Conservation (phyloP, 2,329 filamentous ascomycete species). For the Neopestalotiopsis sp. region DNA sequence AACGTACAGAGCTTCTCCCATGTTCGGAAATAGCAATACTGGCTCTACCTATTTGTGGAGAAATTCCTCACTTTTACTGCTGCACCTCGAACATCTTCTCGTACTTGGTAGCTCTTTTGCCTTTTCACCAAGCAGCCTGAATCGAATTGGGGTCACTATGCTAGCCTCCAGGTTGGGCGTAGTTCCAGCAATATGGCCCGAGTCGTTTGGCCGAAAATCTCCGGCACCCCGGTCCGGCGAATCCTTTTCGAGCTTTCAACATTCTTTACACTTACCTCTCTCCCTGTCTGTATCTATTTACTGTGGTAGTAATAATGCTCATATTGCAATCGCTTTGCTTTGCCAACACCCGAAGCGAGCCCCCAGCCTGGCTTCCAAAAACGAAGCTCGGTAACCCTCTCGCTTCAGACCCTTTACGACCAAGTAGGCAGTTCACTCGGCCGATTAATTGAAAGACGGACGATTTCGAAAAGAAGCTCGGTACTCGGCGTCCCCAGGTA, state of each 20-base stretch:
- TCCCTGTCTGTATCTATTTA: not conserved
- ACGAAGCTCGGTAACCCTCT: constrained; percentile 14
- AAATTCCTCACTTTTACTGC: constrained; percentile 2
- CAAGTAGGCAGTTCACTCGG: constrained; percentile 18
- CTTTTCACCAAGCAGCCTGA: constrained; percentile 3
- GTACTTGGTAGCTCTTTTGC: not conserved
- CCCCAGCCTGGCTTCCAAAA: constrained; percentile 13
- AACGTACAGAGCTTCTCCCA: no score
- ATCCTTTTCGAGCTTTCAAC: constrained; percentile 16
- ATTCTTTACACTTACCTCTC: constrained; percentile 20
- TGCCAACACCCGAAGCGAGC: constrained; percentile 21
- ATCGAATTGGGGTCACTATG: constrained; percentile 1
- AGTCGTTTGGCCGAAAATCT: constrained; percentile 26
- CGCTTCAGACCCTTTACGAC: constrained; percentile 11
- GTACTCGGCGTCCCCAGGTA: constrained; percentile 1
- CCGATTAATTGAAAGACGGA: constrained; percentile 13
- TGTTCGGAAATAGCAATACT: no score
- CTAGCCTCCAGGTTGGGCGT: not conserved
- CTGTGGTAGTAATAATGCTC: not conserved
- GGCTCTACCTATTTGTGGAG: no score
- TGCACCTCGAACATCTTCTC: not conserved
- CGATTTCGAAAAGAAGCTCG: constrained; percentile 4
- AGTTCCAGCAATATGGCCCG: constrained; percentile 4
- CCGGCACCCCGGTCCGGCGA: constrained; percentile 31
- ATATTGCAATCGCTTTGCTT: constrained; percentile 17